Evolutionary conservation across 1,139 yeast genomes (phyloP).

Genomic region (Scheffersomyces stambukii): DNA sequence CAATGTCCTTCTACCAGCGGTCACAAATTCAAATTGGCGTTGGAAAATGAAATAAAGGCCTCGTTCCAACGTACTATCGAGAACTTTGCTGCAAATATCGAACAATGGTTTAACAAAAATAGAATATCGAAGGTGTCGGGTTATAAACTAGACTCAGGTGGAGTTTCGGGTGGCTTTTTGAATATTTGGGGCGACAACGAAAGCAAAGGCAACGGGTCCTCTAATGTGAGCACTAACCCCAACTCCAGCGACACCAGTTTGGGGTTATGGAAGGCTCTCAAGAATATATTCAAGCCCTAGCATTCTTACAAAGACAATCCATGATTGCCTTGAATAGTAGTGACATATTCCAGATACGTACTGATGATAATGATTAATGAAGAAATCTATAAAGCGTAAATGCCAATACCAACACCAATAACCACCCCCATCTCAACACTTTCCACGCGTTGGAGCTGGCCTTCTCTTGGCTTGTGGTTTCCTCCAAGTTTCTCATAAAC

Average conservation of each 20-base stretch:
- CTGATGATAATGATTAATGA: background rate
- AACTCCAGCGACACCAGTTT: constrained; percentile 16
- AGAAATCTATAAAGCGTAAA: constrained; percentile 4
- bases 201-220: background rate
- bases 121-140: constrained; percentile 7
- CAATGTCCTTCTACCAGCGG: constrained; percentile 72
- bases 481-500: constrained; percentile 28
- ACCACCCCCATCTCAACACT: background rate
- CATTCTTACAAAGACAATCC: too few species aligned
- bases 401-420: constrained; percentile 1
- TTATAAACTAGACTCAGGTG: constrained; percentile 1
- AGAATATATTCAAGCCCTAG: constrained; percentile 23
- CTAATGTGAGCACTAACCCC: constrained; percentile 1
- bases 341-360: too few species aligned
- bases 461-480: constrained; percentile 1
- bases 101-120: constrained; percentile 18
- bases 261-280: constrained; percentile 32
- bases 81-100: constrained; percentile 11
- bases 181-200: constrained; percentile 8
- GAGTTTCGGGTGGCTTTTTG: constrained; percentile 6
- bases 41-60: constrained; percentile 47
- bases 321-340: too few species aligned
- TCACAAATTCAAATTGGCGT: constrained; percentile 59
- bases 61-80: constrained; percentile 12
- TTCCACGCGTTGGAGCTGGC: too few species aligned